phyloP scores from a whole-genome alignment of 2,329 filamentous ascomycete species.

The Cytospora leucostoma region DNA sequence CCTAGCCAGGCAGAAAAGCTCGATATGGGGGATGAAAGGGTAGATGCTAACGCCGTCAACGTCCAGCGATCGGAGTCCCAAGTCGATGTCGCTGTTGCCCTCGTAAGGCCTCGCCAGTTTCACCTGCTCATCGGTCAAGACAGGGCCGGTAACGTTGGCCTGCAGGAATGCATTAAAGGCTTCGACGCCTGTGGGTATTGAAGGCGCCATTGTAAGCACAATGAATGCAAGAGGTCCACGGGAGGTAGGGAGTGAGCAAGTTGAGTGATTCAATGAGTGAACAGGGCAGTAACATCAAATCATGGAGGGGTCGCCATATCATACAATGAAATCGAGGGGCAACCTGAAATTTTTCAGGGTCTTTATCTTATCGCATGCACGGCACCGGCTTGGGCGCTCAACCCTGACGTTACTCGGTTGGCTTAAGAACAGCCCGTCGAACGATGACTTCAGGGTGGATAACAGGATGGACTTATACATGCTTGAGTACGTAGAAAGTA shows the following conservation, averaged over 20 bases:
- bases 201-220: constrained; percentile 17
- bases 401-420: neutral
- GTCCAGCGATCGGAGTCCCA: constrained; percentile 69
- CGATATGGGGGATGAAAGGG: constrained; percentile 77
- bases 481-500: too few relatives aligned
- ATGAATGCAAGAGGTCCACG: neutral
- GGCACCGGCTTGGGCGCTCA: too few relatives aligned
- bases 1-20: constrained; percentile 76
- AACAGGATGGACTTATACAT: too few relatives aligned
- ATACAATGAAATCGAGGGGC: constrained; percentile 1
- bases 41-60: constrained; percentile 88
- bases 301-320: neutral
- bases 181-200: constrained; percentile 59
- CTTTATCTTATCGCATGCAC: constrained; percentile 7
- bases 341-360: constrained; percentile 22
- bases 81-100: constrained; percentile 46
- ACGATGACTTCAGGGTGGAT: too few relatives aligned
- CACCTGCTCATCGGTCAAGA: constrained; percentile 49
- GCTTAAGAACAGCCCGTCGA: too few relatives aligned
- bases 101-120: constrained; percentile 21
- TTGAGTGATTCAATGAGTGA: neutral
- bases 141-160: constrained; percentile 83
- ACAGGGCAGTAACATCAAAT: constrained; percentile 34
- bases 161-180: constrained; percentile 80
- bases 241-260: neutral